Conservation (phyloP, 1,284 basidiomycete genomes). For the Abortiporus biennis region DNA sequence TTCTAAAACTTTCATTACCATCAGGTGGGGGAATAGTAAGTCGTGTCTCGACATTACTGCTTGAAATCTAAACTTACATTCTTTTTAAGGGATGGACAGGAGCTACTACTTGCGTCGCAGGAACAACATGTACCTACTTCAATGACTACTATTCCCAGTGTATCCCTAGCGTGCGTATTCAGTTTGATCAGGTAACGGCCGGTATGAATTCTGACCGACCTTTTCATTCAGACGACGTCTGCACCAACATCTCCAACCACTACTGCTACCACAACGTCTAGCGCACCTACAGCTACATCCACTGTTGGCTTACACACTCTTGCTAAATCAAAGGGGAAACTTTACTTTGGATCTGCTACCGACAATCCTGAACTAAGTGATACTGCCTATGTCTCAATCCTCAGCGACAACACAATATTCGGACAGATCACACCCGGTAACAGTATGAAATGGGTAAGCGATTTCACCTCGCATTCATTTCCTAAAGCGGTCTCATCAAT, state of each 20-base stretch:
- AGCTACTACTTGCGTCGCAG: constrained; percentile 27
- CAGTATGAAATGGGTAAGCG: constrained; percentile 52
- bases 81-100: constrained; percentile 23
- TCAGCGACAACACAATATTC: constrained; percentile 39
- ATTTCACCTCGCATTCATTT: background rate
- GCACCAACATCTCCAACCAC: constrained; percentile 4
- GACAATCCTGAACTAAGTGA: constrained; percentile 50
- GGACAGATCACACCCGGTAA: constrained; percentile 47
- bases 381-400: constrained; percentile 33
- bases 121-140: constrained; percentile 19
- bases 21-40: constrained; percentile 24
- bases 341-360: constrained; percentile 55
- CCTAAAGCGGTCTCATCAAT: background rate
- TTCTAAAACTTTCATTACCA: constrained; percentile 1
- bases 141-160: constrained; percentile 30
- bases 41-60: background rate
- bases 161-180: no score
- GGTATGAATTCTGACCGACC: no score
- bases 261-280: background rate
- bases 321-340: constrained; percentile 44
- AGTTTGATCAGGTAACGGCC: no score
- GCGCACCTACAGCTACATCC: constrained; percentile 12
- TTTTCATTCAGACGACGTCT: no score
- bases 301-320: constrained; percentile 29
- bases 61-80: background rate